Percentiles rank a stretch among this genome's conserved stretches.
Evolutionary conservation across 176 grass and related monocot species (phyloP).

Genomic region (Hsuehochloa calcarea): DNA sequence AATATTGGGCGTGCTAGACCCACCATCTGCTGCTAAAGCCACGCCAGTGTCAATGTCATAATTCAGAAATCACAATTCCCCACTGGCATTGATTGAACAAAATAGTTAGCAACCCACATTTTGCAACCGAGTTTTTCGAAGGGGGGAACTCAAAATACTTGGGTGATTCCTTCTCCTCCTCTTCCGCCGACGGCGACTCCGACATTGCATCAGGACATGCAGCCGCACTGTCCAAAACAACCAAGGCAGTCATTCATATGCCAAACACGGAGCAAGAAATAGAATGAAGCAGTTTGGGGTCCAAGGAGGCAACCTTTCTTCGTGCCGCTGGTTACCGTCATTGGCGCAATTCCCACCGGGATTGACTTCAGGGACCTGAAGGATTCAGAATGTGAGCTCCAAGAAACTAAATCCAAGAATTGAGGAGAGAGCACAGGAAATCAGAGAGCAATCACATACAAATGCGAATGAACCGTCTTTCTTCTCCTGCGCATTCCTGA

Average conservation of each 20-base stretch:
- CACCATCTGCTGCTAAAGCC: slow-evolving; percentile 33
- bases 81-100: not conserved
- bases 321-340: not conserved
- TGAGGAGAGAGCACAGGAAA: not conserved
- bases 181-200: not conserved
- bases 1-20: slow-evolving; percentile 43
- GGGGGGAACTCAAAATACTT: slow-evolving; percentile 47
- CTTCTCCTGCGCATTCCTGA: slow-evolving; percentile 13
- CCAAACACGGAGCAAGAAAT: not conserved
- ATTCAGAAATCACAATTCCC: slow-evolving; percentile 1
- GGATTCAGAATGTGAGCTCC: slow-evolving; percentile 10
- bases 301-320: slow-evolving; percentile 33
- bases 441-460: slow-evolving; percentile 27
- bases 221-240: slow-evolving; percentile 25
- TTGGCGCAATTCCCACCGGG: not conserved
- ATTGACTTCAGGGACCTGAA: slow-evolving; percentile 14
- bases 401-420: not conserved
- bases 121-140: not conserved
- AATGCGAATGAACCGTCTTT: slow-evolving; percentile 28
- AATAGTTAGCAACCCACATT: slow-evolving; percentile 34
- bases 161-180: slow-evolving; percentile 9
- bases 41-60: not conserved
- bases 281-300: not conserved
- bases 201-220: slow-evolving; percentile 13
- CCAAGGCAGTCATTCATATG: not conserved